A percentile compares a stretch with the other conserved stretches of the same genome.
Conservation (phyloP, 2,329 filamentous ascomycete genomes). For the Parastagonospora avenae region DNA sequence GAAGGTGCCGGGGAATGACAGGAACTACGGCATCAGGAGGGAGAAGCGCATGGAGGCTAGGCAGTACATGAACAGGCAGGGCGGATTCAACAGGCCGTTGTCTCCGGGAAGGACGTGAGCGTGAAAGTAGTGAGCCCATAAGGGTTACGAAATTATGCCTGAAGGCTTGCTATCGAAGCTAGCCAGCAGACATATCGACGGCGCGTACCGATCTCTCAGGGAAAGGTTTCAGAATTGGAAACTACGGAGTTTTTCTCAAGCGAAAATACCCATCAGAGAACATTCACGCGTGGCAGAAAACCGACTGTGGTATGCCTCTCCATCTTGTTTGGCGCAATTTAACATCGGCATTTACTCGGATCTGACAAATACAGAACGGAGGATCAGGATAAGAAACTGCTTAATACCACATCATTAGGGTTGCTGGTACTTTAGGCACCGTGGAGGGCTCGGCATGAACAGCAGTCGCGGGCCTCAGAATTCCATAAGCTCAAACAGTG, state of each 20-base stretch:
- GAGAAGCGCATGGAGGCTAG: conserved; percentile 94
- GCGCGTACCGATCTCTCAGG: not conserved
- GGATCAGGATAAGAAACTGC: not conserved
- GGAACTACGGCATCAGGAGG: conserved; percentile 80
- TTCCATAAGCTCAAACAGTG: no score
- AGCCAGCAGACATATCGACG: not conserved
- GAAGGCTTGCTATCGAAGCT: not conserved
- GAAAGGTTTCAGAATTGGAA: not conserved
- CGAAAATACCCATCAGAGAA: not conserved
- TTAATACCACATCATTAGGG: no score
- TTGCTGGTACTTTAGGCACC: no score
- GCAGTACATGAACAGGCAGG: conserved; percentile 92
- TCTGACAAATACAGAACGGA: conserved; percentile 13
- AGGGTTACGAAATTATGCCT: not conserved
- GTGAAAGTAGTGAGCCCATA: not conserved
- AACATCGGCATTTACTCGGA: not conserved
- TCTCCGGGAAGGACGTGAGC: conserved; percentile 50
- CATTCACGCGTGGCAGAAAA: not conserved
- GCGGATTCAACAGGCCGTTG: conserved; percentile 80
- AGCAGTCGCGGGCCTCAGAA: no score
- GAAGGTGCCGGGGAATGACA: conserved; percentile 82
- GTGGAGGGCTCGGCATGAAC: no score
- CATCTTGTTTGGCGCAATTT: not conserved
- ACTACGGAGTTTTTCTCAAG: not conserved
- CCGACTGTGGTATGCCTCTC: conserved; percentile 10